Evolutionary conservation across 2,329 filamentous ascomycete genomes (phyloP).

Genomic region (Colletotrichum limetticola): DNA sequence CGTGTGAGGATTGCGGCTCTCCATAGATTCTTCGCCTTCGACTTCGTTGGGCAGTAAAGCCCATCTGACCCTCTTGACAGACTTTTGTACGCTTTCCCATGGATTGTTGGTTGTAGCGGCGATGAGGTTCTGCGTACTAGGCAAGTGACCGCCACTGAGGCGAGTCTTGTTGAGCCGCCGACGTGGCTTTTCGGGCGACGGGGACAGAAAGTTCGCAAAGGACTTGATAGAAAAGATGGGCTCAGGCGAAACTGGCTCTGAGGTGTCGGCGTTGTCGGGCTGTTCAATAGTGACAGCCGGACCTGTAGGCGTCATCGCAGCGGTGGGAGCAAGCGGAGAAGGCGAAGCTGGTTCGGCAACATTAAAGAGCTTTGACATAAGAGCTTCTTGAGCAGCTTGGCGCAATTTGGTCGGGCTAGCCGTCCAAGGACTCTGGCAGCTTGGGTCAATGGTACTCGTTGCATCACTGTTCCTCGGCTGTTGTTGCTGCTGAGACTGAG

Average conservation of each 20-base stretch:
- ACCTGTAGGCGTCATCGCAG: background rate
- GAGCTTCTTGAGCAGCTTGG: slow-evolving; percentile 10
- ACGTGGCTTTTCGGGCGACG: slow-evolving; percentile 53
- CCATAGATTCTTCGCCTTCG: slow-evolving; percentile 37
- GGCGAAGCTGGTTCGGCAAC: background rate
- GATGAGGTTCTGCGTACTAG: slow-evolving; percentile 48
- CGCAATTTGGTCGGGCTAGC: slow-evolving; percentile 30
- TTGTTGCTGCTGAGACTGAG: background rate
- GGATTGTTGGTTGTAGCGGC: slow-evolving; percentile 48
- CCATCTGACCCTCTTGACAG: slow-evolving; percentile 50
- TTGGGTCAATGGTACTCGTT: background rate
- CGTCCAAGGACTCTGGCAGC: slow-evolving; percentile 36
- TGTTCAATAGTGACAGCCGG: slow-evolving; percentile 34
- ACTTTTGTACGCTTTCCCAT: slow-evolving; percentile 40
- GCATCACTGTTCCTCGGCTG: background rate
- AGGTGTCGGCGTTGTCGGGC: slow-evolving; percentile 37
- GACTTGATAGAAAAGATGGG: slow-evolving; percentile 61
- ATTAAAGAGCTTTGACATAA: background rate
- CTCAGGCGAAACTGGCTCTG: slow-evolving; percentile 54
- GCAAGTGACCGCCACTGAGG: slow-evolving; percentile 40
- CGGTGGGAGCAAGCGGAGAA: background rate
- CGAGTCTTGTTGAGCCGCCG: slow-evolving; percentile 35
- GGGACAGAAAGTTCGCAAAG: slow-evolving; percentile 63
- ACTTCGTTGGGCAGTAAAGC: slow-evolving; percentile 45
- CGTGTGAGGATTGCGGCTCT: slow-evolving; percentile 22